These are phyloP conservation scores for Suhomyces choctaworum DNA, from an alignment of 1,139 yeast genomes.

Conservation along the genomic window DNA sequence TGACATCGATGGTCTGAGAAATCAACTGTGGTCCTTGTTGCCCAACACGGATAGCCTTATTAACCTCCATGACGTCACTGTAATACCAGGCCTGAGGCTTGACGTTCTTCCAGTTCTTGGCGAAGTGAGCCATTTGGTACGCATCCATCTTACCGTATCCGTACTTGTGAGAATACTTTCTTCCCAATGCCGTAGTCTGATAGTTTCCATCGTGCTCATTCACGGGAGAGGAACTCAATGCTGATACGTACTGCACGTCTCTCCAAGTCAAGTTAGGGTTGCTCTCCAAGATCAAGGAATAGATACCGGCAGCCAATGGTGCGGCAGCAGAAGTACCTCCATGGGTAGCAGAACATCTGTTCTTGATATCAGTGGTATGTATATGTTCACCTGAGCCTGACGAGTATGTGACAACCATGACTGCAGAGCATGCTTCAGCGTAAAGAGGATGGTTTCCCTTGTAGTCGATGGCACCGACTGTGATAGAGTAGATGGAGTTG, in stretches of 20 bases:
- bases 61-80: constrained; percentile 41
- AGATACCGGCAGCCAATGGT: constrained; percentile 94
- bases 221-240: constrained; percentile 70
- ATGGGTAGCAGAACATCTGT: constrained; percentile 70
- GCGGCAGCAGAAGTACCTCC: constrained; percentile 99
- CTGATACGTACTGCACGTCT: constrained; percentile 84
- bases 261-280: constrained; percentile 94
- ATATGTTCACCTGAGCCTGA: constrained; percentile 91
- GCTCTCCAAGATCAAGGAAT: constrained; percentile 75
- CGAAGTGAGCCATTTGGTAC: constrained; percentile 67
- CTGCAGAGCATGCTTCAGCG: constrained; percentile 93
- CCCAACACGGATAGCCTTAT: constrained; percentile 25
- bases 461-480: constrained; percentile 92
- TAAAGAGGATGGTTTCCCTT: constrained; percentile 84
- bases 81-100: constrained; percentile 89
- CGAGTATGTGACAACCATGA: constrained; percentile 92
- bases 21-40: constrained; percentile 25
- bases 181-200: constrained; percentile 62
- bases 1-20: constrained; percentile 47
- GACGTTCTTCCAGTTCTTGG: constrained; percentile 77
- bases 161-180: constrained; percentile 76
- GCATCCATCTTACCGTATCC: constrained; percentile 97
- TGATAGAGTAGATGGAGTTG: constrained; percentile 89
- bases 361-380: constrained; percentile 83
- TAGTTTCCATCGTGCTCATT: constrained; percentile 68